Evolutionary conservation across 2,329 filamentous ascomycete genomes (phyloP).

Genomic region (Pezicula rhizophila): DNA sequence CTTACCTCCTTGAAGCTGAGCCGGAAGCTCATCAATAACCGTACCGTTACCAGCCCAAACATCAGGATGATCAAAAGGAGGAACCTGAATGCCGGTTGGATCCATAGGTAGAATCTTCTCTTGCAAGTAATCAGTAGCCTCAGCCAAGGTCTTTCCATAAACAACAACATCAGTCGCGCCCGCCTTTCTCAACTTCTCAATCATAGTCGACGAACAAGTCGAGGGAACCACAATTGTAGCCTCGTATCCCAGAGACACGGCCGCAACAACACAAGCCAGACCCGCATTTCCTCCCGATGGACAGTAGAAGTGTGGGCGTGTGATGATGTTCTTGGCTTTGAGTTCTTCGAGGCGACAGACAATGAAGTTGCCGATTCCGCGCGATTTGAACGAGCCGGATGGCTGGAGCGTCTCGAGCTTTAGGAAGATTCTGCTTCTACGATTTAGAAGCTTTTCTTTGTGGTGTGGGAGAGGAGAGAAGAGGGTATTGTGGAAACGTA

Average conservation of each 20-base stretch:
- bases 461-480: background rate
- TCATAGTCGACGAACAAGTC: slow-evolving; percentile 61
- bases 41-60: slow-evolving; percentile 62
- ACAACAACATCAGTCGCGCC: slow-evolving; percentile 62
- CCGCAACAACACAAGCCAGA: slow-evolving; percentile 71
- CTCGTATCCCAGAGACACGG: slow-evolving; percentile 53
- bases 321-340: slow-evolving; percentile 14
- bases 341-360: slow-evolving; percentile 12
- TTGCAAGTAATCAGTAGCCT: slow-evolving; percentile 63
- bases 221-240: slow-evolving; percentile 72
- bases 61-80: slow-evolving; percentile 63
- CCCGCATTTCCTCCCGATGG: slow-evolving; percentile 81
- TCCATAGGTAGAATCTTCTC: slow-evolving; percentile 47
- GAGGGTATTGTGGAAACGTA: slow-evolving; percentile 3
- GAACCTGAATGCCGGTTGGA: slow-evolving; percentile 52
- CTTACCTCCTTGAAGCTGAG: too few species aligned
- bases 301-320: slow-evolving; percentile 65
- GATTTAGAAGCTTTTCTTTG: slow-evolving; percentile 1
- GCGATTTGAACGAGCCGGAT: slow-evolving; percentile 78
- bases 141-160: slow-evolving; percentile 60
- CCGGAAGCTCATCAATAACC: slow-evolving; percentile 40
- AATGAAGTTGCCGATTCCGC: slow-evolving; percentile 68
- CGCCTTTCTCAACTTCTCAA: slow-evolving; percentile 61
- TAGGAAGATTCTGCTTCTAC: slow-evolving; percentile 57
- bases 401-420: slow-evolving; percentile 83